phyloP scores from a whole-genome alignment of 1,284 basidiomycete species.

The Ustilago bromivora region DNA sequence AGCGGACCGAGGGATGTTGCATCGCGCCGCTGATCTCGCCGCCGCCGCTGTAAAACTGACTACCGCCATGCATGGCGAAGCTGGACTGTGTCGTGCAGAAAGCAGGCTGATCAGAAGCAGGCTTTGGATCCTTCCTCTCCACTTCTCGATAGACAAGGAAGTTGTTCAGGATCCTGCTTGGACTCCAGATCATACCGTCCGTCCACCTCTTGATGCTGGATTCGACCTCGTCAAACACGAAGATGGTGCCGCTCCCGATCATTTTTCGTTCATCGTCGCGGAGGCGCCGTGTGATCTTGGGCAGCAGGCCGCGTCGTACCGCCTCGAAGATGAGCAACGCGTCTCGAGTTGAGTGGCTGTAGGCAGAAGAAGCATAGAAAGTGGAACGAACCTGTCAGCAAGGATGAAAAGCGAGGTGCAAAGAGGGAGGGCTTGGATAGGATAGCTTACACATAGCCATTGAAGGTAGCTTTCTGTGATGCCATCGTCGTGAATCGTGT shows the following conservation, averaged over 20 bases:
- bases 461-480: slow-evolving; percentile 29
- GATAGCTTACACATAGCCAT: slow-evolving; percentile 13
- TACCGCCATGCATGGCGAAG: slow-evolving; percentile 21
- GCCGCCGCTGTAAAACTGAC: slow-evolving; percentile 9
- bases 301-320: slow-evolving; percentile 87
- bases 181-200: slow-evolving; percentile 93
- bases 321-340: slow-evolving; percentile 95
- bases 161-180: slow-evolving; percentile 89
- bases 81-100: slow-evolving; percentile 30
- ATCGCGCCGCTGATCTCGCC: slow-evolving; percentile 1
- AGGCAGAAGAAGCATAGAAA: not conserved
- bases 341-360: slow-evolving; percentile 90
- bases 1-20: slow-evolving; percentile 25
- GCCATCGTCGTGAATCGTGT: slow-evolving; percentile 17
- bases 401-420: not conserved
- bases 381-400: not conserved
- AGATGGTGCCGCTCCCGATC: slow-evolving; percentile 93
- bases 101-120: slow-evolving; percentile 32
- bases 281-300: slow-evolving; percentile 90
- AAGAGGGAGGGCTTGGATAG: not conserved
- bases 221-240: slow-evolving; percentile 97
- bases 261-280: slow-evolving; percentile 89
- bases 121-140: slow-evolving; percentile 56
- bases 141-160: slow-evolving; percentile 76
- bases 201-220: slow-evolving; percentile 99